Base-by-base conservation (phyloP, 2,329 filamentous ascomycete species). In the Xylariaceae sp. region DNA sequence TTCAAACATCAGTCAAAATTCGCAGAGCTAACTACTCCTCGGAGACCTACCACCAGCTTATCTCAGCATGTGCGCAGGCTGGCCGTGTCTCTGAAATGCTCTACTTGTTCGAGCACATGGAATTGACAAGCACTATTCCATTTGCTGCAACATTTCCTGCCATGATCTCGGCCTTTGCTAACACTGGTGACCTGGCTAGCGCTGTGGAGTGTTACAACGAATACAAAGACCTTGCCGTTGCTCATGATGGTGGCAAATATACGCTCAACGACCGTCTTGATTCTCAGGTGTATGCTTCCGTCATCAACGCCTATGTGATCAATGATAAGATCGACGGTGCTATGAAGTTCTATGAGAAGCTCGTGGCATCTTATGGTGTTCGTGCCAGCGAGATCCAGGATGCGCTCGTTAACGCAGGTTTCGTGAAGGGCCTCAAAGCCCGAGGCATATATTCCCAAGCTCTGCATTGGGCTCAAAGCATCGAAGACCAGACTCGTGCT, bases 171-270 rank as follows among this genome's bases (percentile, higher is more conserved):
- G 90, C 91, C 1, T 97, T 95, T 62, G 88, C 88, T 49, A 79
- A 80, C 34, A 79, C 79, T 10, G 87, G 90, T 40, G 90, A 97
- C 63, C 71, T 97, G 36, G 76, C 83, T 58, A 94, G 87, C 56
- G 93, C 91, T 17, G 88, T 97, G 6, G 90, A 95, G 64, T 90
- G 89, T 68, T 98, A 96, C 70, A 92, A 94, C 54, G 88, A 95
- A 67, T 97, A 97, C 75, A 89, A 89, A 61, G 80, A 82, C 37
- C 75, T 96, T 34, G 91, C 92, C n/a, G 81, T 97, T 42, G 83
- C 85, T 32, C 80, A 93, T 63, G 87, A 96, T 64, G 80, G 77
- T 32, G 90, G 90, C 46, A 74, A 82, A 48, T 74, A 83, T 37
- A 79, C 79, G 16, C 72, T 90, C 8, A 74, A 84, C 37, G 77